phyloP scores from a whole-genome alignment of 441 rosid genomes.

The Eutrema salsugineum region DNA sequence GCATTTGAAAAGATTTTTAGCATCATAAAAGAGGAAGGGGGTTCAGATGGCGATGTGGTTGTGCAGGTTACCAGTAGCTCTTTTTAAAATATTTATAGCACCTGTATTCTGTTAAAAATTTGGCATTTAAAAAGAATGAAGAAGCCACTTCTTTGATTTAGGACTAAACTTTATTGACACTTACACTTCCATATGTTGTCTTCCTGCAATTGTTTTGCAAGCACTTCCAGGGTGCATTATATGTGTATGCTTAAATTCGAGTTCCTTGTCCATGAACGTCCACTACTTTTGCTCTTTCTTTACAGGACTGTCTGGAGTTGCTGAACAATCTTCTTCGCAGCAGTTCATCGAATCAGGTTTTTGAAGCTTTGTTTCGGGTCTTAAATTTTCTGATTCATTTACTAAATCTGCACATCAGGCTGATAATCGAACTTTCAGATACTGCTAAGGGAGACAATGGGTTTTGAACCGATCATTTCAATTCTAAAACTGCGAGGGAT shows the following conservation, averaged over 20 bases:
- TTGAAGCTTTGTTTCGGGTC: constrained; percentile 16
- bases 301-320: constrained; percentile 89
- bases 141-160: neutral
- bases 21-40: constrained; percentile 95
- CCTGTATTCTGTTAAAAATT: neutral
- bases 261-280: neutral
- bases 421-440: constrained; percentile 47
- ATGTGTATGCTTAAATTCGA: neutral
- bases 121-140: neutral
- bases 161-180: neutral
- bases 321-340: constrained; percentile 88
- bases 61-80: constrained; percentile 70
- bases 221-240: constrained; percentile 1
- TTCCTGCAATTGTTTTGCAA: neutral
- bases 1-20: constrained; percentile 94
- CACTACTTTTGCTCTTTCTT: constrained; percentile 12
- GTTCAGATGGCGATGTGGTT: constrained; percentile 96
- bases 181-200: neutral
- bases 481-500: constrained; percentile 75
- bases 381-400: neutral
- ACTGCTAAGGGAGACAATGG: constrained; percentile 87
- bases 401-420: constrained; percentile 10
- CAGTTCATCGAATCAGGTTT: constrained; percentile 89
- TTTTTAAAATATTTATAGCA: neutral
- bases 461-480: constrained; percentile 78